Conservation (phyloP, 1,284 basidiomycete species). For the Trametes sp. region DNA sequence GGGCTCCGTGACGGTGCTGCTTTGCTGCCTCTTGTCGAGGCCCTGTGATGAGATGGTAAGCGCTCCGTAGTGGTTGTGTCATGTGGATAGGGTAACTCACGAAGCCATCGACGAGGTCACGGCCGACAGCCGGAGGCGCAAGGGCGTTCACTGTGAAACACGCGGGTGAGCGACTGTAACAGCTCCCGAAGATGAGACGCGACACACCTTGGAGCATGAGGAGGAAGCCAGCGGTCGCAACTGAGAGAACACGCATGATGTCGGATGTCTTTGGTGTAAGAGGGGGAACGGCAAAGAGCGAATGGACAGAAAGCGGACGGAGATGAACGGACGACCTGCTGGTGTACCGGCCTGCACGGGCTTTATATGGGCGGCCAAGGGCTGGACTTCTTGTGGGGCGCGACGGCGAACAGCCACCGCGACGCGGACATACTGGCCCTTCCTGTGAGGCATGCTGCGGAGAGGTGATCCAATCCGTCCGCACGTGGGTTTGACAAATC, state of each 20-base stretch:
- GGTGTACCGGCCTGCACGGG: not conserved
- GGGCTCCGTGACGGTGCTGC: not conserved
- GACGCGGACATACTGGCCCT: too few species aligned
- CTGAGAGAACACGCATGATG: not conserved
- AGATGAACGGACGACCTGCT: not conserved
- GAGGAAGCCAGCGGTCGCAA: not conserved
- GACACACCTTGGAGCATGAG: not conserved
- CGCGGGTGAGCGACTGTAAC: not conserved
- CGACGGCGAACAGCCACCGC: too few species aligned
- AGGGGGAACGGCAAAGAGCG: not conserved
- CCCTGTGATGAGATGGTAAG: not conserved
- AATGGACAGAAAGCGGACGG: not conserved
- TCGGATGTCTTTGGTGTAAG: not conserved
- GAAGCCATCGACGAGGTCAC: slow-evolving; percentile 1
- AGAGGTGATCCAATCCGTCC: too few species aligned
- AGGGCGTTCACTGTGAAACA: not conserved
- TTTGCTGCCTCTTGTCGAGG: not conserved
- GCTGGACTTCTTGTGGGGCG: too few species aligned
- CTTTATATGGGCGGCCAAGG: not conserved
- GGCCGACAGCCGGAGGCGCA: not conserved
- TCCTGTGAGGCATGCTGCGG: not conserved
- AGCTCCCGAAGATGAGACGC: not conserved
- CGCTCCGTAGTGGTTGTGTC: not conserved
- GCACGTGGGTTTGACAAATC: too few species aligned
- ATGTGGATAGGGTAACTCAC: not conserved